These are phyloP conservation scores for Teunomyces stri DNA, from an alignment of 805 yeast species.

Conservation along the genomic window DNA sequence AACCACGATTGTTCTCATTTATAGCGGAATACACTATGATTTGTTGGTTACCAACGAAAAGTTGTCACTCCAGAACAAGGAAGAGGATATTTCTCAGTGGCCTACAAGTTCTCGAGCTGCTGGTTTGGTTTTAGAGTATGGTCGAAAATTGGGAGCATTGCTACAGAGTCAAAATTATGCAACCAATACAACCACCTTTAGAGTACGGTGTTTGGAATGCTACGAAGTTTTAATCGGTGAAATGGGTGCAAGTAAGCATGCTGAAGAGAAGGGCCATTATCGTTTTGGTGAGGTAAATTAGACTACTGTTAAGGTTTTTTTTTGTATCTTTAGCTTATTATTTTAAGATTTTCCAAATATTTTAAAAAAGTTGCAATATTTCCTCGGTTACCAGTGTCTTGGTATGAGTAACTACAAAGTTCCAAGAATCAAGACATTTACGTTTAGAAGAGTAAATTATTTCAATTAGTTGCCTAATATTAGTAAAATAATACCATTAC, in stretches of 20 bases:
- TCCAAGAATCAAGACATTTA: background rate
- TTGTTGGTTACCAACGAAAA: slow-evolving; percentile 31
- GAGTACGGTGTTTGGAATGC: slow-evolving; percentile 59
- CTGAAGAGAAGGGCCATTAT: slow-evolving; percentile 57
- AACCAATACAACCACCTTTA: slow-evolving; percentile 62
- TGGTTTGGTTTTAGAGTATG: slow-evolving; percentile 33
- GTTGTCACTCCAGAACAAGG: slow-evolving; percentile 18
- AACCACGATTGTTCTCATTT: slow-evolving; percentile 52
- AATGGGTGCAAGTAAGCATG: slow-evolving; percentile 62
- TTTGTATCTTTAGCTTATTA: background rate
- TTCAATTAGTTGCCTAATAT: background rate
- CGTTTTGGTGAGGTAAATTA: slow-evolving; percentile 57
- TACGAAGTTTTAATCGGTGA: slow-evolving; percentile 55
- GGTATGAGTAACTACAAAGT: background rate
- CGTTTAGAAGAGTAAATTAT: background rate
- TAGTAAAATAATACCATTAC: background rate
- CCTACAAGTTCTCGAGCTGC: slow-evolving; percentile 28
- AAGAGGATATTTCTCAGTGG: slow-evolving; percentile 43
- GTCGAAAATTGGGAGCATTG: slow-evolving; percentile 37
- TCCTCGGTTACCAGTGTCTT: too few species aligned
- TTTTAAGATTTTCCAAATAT: background rate
- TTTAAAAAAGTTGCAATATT: too few species aligned
- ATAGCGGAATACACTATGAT: slow-evolving; percentile 76
- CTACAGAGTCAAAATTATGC: slow-evolving; percentile 55
- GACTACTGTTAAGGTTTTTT: background rate